Evolutionary conservation across 805 yeast genomes (phyloP).

Genomic region (Wickerhamomyces hampshirensis): DNA sequence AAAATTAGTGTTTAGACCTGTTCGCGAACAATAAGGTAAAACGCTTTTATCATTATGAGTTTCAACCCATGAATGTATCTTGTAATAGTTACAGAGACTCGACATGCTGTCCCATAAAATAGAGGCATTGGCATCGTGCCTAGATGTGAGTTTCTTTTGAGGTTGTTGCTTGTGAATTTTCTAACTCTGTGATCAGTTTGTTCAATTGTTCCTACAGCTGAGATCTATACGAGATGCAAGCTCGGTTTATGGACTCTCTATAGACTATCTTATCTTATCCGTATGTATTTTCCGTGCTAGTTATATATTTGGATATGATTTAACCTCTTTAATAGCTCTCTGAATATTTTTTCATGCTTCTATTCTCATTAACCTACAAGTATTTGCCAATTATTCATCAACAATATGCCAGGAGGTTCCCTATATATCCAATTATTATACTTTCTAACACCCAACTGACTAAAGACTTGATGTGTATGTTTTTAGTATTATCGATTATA

Average conservation of each 20-base stretch:
- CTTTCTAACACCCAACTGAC: conserved; percentile 20
- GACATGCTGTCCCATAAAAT: neutral
- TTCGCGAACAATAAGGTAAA: no score
- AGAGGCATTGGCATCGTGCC: neutral
- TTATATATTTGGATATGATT: neutral
- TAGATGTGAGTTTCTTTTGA: conserved; percentile 1
- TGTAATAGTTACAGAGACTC: neutral
- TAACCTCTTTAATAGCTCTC: conserved; percentile 4
- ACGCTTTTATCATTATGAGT: no score
- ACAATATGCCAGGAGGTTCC: conserved; percentile 31
- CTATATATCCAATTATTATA: conserved; percentile 28
- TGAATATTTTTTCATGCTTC: conserved; percentile 1
- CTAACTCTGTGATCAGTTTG: neutral
- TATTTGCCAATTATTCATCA: conserved; percentile 8
- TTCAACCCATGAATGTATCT: no score
- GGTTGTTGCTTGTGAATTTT: no score
- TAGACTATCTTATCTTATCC: conserved; percentile 26
- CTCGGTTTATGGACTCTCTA: conserved; percentile 35
- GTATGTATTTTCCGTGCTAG: conserved; percentile 6
- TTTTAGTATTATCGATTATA: conserved; percentile 17
- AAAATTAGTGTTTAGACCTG: no score
- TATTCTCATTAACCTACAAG: conserved; percentile 1
- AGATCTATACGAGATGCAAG: conserved; percentile 24
- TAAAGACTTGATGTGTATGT: conserved; percentile 14
- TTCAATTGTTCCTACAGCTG: conserved; percentile 3